phyloP scores from a whole-genome alignment of 2,329 filamentous ascomycete species.

The Hymenoscyphus fraxineus region DNA sequence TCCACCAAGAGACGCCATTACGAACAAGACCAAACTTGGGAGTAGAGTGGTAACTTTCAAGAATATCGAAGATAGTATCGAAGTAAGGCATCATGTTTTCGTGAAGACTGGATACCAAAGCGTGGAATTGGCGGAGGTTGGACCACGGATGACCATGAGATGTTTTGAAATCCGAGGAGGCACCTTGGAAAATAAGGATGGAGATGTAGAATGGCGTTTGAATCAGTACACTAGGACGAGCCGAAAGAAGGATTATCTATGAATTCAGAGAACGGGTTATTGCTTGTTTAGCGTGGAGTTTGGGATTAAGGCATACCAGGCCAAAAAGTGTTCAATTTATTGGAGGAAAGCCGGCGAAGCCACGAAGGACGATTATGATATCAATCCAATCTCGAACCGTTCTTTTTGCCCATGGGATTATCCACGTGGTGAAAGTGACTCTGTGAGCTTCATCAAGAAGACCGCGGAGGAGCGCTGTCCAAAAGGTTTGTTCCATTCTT shows the following conservation, averaged over 20 bases:
- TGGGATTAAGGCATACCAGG: slow-evolving; percentile 23
- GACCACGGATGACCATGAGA: slow-evolving; percentile 95
- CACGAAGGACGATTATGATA: slow-evolving; percentile 6
- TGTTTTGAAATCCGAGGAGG: slow-evolving; percentile 90
- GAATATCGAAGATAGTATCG: slow-evolving; percentile 89
- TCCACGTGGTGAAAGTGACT: slow-evolving; percentile 16
- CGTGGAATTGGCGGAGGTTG: slow-evolving; percentile 84
- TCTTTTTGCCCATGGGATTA: slow-evolving; percentile 17
- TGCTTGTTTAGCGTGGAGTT: slow-evolving; percentile 35
- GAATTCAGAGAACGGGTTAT: slow-evolving; percentile 33
- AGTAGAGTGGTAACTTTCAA: slow-evolving; percentile 90
- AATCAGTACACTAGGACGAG: slow-evolving; percentile 93
- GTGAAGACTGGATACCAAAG: slow-evolving; percentile 88
- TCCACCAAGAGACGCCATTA: slow-evolving; percentile 76
- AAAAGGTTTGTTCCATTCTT: slow-evolving; percentile 9
- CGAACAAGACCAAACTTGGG: slow-evolving; percentile 70
- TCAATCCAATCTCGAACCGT: slow-evolving; percentile 14
- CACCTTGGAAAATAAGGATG: slow-evolving; percentile 89
- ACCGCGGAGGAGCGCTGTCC: slow-evolving; percentile 6
- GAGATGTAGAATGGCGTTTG: slow-evolving; percentile 94
- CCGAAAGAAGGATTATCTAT: slow-evolving; percentile 94
- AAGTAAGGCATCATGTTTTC: slow-evolving; percentile 91
- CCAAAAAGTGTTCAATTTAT: slow-evolving; percentile 9
- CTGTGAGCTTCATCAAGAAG: slow-evolving; percentile 16
- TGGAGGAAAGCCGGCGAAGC: background rate